These are phyloP conservation scores for Ophiostoma tasmaniense DNA, from an alignment of 2,329 filamentous ascomycete genomes.

Conservation along the genomic window DNA sequence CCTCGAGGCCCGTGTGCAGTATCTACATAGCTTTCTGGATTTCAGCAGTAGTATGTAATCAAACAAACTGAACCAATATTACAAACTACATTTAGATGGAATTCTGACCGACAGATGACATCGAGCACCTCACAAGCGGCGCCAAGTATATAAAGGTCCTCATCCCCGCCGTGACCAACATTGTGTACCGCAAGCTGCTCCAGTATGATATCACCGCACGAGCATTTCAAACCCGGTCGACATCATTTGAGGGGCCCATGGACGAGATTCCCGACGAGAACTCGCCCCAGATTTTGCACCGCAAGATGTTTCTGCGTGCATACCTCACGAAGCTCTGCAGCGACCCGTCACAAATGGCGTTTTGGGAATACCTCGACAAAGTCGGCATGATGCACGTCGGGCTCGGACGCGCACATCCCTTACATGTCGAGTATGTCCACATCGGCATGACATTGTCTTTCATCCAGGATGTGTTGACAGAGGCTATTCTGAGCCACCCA, in stretches of 20 bases:
- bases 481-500: conserved; percentile 66
- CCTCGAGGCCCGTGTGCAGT: conserved; percentile 60
- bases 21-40: conserved; percentile 68
- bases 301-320: conserved; percentile 70
- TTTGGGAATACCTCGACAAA: conserved; percentile 79
- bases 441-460: conserved; percentile 64
- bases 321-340: conserved; percentile 68
- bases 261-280: conserved; percentile 57
- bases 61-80: neutral
- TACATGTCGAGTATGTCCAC: conserved; percentile 75
- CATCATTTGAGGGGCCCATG: conserved; percentile 58
- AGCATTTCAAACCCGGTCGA: conserved; percentile 57
- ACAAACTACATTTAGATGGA: no score
- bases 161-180: conserved; percentile 74
- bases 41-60: conserved; percentile 54
- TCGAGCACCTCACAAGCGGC: conserved; percentile 60
- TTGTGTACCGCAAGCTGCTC: conserved; percentile 74
- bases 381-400: conserved; percentile 82
- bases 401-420: conserved; percentile 58
- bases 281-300: conserved; percentile 64
- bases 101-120: conserved; percentile 46
- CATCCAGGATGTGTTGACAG: conserved; percentile 68
- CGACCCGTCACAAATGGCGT: conserved; percentile 65
- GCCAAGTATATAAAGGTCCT: conserved; percentile 73
- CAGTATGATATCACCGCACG: conserved; percentile 75